phyloP scores from a whole-genome alignment of 2,329 filamentous ascomycete species.

The Rhynchosporium graminicola region DNA sequence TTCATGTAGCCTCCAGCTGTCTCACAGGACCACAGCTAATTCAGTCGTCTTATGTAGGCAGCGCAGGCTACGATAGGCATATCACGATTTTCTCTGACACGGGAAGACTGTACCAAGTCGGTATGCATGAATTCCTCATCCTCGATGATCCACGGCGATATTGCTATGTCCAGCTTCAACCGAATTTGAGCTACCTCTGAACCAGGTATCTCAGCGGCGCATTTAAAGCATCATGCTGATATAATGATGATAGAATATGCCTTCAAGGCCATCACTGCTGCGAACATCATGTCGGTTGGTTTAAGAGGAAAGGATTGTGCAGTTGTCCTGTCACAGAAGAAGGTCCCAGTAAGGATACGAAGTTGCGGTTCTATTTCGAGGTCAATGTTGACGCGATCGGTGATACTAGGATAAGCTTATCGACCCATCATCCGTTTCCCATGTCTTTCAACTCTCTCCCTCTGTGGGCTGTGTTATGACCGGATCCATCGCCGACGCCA shows the following conservation, averaged over 20 bases:
- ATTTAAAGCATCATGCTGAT: conserved; percentile 36
- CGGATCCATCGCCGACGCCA: conserved; percentile 94
- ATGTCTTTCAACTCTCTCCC: conserved; percentile 95
- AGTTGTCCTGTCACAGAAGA: conserved; percentile 98
- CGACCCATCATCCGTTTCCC: conserved; percentile 92
- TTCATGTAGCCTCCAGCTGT: conserved; percentile 16
- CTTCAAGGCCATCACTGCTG: conserved; percentile 99
- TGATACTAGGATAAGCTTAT: conserved; percentile 88
- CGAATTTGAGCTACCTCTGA: neutral
- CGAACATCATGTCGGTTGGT: conserved; percentile 97
- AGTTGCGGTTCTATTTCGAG: conserved; percentile 19
- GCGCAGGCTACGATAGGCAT: conserved; percentile 94
- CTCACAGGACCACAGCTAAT: conserved; percentile 31
- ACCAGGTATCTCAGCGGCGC: neutral
- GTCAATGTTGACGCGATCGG: conserved; percentile 29
- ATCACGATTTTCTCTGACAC: conserved; percentile 99
- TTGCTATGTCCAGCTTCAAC: neutral
- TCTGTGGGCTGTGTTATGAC: conserved; percentile 98
- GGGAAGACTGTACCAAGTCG: conserved; percentile 98
- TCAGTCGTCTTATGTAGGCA: conserved; percentile 53
- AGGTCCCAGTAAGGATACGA: conserved; percentile 79
- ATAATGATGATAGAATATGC: conserved; percentile 80
- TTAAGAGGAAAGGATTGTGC: conserved; percentile 96
- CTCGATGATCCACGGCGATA: conserved; percentile 5
- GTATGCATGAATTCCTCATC: conserved; percentile 57